Evolutionary conservation across 768 basidiomycete species (phyloP), one percentile per base, ranked within the genome.

Genomic region (Tylopilus sp.): DNA sequence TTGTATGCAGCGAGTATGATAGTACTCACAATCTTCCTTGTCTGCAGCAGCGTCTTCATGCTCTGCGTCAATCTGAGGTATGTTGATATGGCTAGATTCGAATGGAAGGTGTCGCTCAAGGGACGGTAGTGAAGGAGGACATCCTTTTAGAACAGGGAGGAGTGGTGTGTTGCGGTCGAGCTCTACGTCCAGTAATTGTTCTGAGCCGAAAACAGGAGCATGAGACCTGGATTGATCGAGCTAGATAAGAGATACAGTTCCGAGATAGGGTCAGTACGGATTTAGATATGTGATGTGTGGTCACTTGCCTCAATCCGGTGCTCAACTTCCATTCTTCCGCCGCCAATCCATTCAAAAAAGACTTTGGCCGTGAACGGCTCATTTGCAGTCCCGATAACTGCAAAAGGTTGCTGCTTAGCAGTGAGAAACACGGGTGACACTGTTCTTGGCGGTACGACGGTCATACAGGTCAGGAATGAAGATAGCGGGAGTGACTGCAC

Each of bases 301-400:
- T 43, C 21, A 65, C 71, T 50, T 57, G 77, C 79, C 58, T 80
- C 76, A 7, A 80, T 70, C 78, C 78, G 81, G 46, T 80, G 78
- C 9, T 79, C 77, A 17, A 80, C 64, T 41, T 73, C 73, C 53
- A 71, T 69, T 55, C 75, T 80, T 44, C 70, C 69, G 20, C 63
- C 61, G 13, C 74, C 75, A 22, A 61, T 69, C 75, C 75, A 79
- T 33, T 64, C 58, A 30, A 79, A 64, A 1, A 63, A 61, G 18
- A 79, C 58, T 20, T 68, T 65, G 4, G 77, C 77, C 42, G 78
- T 69, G 50, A 79, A 79, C 0, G 78, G 74, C 44, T 66, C 69
- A 50, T 76, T 71, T 17, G 77, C 68, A 17, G 73, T 75, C 47
- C 73, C 66, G 6, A 70, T 62, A 3, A 73, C 64, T 18, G 68